Evolutionary conservation across 805 yeast species (phyloP), one percentile per base, ranked within the genome.

Genomic region (Metschnikowia cubensis): DNA sequence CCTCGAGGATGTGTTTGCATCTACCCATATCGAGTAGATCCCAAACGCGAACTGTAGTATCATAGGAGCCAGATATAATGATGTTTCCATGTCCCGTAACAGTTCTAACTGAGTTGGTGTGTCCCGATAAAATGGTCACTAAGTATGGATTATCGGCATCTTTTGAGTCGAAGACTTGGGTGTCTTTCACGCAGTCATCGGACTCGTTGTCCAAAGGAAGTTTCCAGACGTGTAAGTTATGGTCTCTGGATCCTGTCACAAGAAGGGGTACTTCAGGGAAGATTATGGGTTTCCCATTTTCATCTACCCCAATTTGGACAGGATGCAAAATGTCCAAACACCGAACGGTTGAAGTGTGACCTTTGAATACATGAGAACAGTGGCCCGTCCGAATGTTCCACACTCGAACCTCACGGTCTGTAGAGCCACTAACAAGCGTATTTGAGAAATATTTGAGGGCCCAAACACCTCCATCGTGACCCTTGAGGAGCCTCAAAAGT

Each of bases 391-490:
- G 77, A 53, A 91, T 82, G 63, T 91, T 89, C 99, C 99, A 94
- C 4, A 94, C 83, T 51, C 99, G 79, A 3, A 94, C 96, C 0
- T 96, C 85, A 58, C 97, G 79, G 68, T 94, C 99, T 0, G 97
- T 92, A 1, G 96, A 86, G 0, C 98, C 99, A 52, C 95, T 87
- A 1, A 92, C 96, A 41, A 94, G 74, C 7, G 90, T 89, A 59
- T 84, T 82, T 20, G 88, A 90, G 48, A 80, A 75, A 63, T 90
- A 91, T 67, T 92, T 89, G 64, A 94, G 76, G 1, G 99, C 98
- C 99, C 99, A 94, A 4, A 94, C 99, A 36, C 99, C 99, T 41
- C 99, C 99, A 48, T 87, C 96, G 63, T 94, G 99, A 6, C 97
- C 97, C 39, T 77, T 74, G 40, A 94, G 74, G 5, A 83, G 82